Conservation (phyloP, 2,329 filamentous ascomycete genomes). For the Colletotrichum orbiculare region DNA sequence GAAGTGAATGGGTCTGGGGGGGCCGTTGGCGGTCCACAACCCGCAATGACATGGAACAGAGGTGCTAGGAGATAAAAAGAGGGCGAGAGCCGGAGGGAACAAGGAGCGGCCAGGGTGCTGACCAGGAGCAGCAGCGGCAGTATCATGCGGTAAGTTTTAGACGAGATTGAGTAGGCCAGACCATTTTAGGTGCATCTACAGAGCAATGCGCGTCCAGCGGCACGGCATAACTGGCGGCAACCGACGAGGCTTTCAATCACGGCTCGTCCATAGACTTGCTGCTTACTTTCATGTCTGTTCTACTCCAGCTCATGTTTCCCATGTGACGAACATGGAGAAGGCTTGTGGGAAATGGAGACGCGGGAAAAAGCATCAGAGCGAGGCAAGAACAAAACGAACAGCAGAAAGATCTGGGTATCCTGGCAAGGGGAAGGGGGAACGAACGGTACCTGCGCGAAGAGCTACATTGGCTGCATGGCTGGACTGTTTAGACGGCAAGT, state of each 20-base stretch:
- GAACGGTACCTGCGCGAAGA: constrained; percentile 33
- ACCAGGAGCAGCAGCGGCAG: constrained; percentile 22
- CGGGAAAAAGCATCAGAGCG: neutral
- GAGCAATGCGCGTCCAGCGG: too few species aligned
- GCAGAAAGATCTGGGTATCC: neutral
- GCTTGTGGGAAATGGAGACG: neutral
- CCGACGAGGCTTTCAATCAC: too few species aligned
- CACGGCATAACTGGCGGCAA: too few species aligned
- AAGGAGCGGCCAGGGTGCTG: constrained; percentile 9
- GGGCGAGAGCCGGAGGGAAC: neutral
- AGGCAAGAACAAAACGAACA: constrained; percentile 5
- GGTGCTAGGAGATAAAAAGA: constrained; percentile 12
- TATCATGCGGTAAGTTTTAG: constrained; percentile 20
- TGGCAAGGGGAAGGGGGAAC: constrained; percentile 14
- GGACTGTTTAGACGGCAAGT: constrained; percentile 5
- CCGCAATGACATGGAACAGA: constrained; percentile 19
- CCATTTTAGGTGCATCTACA: neutral
- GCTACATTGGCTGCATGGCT: neutral
- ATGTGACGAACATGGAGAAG: too few species aligned
- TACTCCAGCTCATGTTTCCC: too few species aligned
- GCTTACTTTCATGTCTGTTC: too few species aligned
- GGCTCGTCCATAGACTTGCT: too few species aligned
- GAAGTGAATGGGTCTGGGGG: constrained; percentile 19
- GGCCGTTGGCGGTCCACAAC: constrained; percentile 18
- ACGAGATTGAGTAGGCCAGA: constrained; percentile 27